phyloP scores from a whole-genome alignment of 2,329 filamentous ascomycete genomes.

The Ustilaginoidea virens region DNA sequence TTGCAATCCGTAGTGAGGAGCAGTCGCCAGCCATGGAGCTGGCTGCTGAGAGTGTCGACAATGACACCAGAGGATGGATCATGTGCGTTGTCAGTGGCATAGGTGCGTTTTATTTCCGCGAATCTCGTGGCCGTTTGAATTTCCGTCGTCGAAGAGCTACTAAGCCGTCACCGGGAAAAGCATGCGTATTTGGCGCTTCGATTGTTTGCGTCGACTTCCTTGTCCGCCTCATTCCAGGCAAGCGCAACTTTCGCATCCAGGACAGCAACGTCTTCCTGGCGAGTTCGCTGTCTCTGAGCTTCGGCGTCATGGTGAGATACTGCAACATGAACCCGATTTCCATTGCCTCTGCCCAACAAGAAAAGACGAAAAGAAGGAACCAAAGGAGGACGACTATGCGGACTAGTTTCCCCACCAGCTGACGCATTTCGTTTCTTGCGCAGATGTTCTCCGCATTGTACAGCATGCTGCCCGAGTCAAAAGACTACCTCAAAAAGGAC shows the following conservation, averaged over 20 bases:
- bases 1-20: background rate
- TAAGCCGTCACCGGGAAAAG: too few species aligned
- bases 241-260: conserved; percentile 69
- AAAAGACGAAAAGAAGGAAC: background rate
- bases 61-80: conserved; percentile 87
- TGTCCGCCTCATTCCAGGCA: conserved; percentile 55
- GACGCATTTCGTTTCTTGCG: too few species aligned
- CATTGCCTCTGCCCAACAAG: background rate
- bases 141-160: conserved; percentile 6
- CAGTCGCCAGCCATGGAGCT: conserved; percentile 20
- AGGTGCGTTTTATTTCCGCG: conserved; percentile 31
- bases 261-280: conserved; percentile 82
- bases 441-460: conserved; percentile 86
- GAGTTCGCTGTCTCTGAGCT: conserved; percentile 77
- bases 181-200: conserved; percentile 58
- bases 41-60: conserved; percentile 33
- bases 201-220: conserved; percentile 80
- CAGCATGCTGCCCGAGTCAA: conserved; percentile 82
- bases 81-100: conserved; percentile 73
- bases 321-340: background rate
- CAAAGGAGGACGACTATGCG: too few species aligned
- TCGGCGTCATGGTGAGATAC: conserved; percentile 75
- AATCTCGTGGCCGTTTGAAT: conserved; percentile 1
- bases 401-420: too few species aligned
- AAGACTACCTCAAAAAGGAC: conserved; percentile 56